Conservation (phyloP, 2,329 filamentous ascomycete genomes). For the Ophiosphaerella narmari region DNA sequence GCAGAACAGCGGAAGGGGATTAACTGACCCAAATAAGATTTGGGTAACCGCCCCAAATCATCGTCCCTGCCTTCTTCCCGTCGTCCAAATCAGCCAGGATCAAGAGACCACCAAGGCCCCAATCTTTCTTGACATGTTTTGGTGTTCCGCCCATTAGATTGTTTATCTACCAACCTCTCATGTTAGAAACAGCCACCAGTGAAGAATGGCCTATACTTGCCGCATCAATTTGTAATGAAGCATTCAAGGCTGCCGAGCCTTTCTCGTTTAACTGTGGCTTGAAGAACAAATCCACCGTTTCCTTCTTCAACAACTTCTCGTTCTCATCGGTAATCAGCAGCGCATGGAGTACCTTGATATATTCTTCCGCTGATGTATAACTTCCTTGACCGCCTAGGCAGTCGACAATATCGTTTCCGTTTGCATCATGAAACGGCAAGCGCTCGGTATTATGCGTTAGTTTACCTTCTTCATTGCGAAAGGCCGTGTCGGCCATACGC, state of each 20-base stretch:
- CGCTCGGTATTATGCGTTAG: slow-evolving; percentile 3
- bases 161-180: slow-evolving; percentile 9
- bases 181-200: not conserved
- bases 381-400: slow-evolving; percentile 35
- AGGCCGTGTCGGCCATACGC: slow-evolving; percentile 35
- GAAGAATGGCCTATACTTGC: slow-evolving; percentile 4
- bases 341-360: slow-evolving; percentile 36
- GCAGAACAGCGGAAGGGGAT: not conserved
- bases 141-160: slow-evolving; percentile 31
- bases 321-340: slow-evolving; percentile 32
- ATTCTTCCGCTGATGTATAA: slow-evolving; percentile 28
- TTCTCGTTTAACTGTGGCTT: slow-evolving; percentile 32
- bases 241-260: slow-evolving; percentile 24
- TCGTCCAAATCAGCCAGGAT: slow-evolving; percentile 20
- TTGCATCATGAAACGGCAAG: slow-evolving; percentile 17
- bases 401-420: slow-evolving; percentile 21
- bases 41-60: slow-evolving; percentile 42
- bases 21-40: slow-evolving; percentile 41
- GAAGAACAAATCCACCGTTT: slow-evolving; percentile 36
- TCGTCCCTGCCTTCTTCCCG: slow-evolving; percentile 32
- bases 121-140: slow-evolving; percentile 25
- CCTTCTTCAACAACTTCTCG: slow-evolving; percentile 31
- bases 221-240: slow-evolving; percentile 40
- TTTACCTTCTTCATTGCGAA: slow-evolving; percentile 23
- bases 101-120: slow-evolving; percentile 40